Evolutionary conservation across 164 flowering plant species (phyloP), one percentile per base, ranked within the genome.

Genomic region (Stephania cephalantha): DNA sequence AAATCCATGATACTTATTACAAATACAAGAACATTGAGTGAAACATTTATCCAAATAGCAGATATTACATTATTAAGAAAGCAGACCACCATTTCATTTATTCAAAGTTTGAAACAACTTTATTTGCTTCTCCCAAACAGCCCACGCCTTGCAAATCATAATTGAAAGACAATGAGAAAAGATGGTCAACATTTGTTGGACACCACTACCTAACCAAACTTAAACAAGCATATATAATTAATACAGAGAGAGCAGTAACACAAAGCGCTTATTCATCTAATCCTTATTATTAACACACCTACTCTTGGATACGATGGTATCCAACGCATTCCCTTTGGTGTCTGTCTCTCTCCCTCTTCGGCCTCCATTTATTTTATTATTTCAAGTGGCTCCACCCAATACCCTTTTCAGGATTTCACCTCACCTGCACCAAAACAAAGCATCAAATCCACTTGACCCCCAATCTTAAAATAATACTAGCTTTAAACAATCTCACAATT

Each of bases 221-320:
- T 61, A 5, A 61, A n/a, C 42, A 35, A 35, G 42, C 42, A 35
- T 35, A 35, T 35, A 35, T 35, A 35, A 61, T 61, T 58, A 58
- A 61, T 61, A 61, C 29, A 61, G 66, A 61, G 66, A n/a, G 66
- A 20, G 4, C 66, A 61, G 20, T n/a, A 15, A n/a, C 15, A 35
- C 42, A 35, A 35, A 35, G 42, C 42, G 42, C 42, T 35, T 35
- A 35, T 35, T 35, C 42, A 35, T 35, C 42, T 35, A 35, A 35
- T 61, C 66, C 65, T 58, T 58, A 65, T 22, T 25, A 12, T 25
- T 25, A 25, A 25, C 25, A 70, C 48, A 71, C 63, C 29, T 20
- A 46, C 4, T 13, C 52, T 71, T 44, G 73, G 73, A 71, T 71
- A 71, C 73, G 73, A 71, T 71, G 42, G 55, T 71, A 71, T 71